Base-by-base conservation (phyloP, 768 basidiomycete species). In the Hygrocybe punicea region DNA sequence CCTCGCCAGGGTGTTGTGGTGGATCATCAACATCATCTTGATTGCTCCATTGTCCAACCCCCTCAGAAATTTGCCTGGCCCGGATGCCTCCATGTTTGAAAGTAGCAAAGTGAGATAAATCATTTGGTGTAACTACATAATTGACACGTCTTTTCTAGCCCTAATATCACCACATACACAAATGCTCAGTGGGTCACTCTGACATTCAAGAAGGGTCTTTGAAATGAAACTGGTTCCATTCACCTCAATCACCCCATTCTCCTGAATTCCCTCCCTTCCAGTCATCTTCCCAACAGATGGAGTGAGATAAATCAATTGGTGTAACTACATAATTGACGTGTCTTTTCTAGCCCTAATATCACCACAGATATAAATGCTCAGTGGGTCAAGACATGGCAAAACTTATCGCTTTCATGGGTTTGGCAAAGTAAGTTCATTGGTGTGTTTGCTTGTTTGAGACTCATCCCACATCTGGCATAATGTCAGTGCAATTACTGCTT, bases 361-460 rank as follows among this genome's bases (percentile, higher is more conserved):
- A 79, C 76, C 58, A 65, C 73, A 7, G 62, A 67, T 5, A 75
- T 73, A 1, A 73, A 81, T 60, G 68, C 72, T 16, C 69, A 73
- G 17, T 83, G 80, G 80, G 69, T 71, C 23, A 70, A 68, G 53
- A 13, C 80, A 73, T 65, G 83, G 82, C 10, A 75, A 76, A 58
- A 83, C 81, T 1, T 80, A 82, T 58, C 67, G 78, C 40, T 81
- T 82, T 55, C 78, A 84, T 60, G 82, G 82, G 1, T 81, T 78
- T 66, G 83, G 82, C 40, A 76, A 65, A 64, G 81, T 81, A 58
- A 47, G 65, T 47, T 17, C 33, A 13, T 8, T 35, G 50, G 19
- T 35, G 51, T 29, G 34, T 39, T 29, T 23, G 9, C 40, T 3
- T 37, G 25, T 21, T 8, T 6, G 17, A 25, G 29, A 17, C 49